Conservation (phyloP, 2,329 filamentous ascomycete genomes). For the Paecilomyces dactylethromorphus region DNA sequence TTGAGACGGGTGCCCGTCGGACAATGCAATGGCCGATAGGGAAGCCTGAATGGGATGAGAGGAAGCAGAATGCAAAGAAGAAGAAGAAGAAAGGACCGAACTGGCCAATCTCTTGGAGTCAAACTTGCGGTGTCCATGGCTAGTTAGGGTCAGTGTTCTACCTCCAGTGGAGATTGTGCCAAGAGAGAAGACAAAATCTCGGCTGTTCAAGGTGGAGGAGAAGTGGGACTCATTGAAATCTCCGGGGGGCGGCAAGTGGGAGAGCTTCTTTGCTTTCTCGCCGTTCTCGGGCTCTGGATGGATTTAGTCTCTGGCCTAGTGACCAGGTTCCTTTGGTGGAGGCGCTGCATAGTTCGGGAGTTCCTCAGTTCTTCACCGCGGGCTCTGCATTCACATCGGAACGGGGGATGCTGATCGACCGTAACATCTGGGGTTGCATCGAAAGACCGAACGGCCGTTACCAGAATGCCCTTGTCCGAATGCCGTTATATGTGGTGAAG, state of each 20-base stretch:
- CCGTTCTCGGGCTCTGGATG: not conserved
- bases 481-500: not conserved
- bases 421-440: not conserved
- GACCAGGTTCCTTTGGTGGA: not conserved
- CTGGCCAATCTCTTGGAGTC: not conserved
- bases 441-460: not conserved
- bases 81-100: not conserved
- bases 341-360: not conserved
- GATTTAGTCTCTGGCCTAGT: not conserved
- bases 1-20: not conserved
- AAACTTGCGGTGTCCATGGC: not conserved
- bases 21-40: not conserved
- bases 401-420: not conserved
- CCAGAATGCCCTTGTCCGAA: not conserved
- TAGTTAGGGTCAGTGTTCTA: not conserved
- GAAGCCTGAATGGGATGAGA: not conserved
- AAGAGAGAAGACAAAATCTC: not conserved
- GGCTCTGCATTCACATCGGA: not conserved
- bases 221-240: not conserved
- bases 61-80: not conserved
- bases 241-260: not conserved
- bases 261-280: not conserved
- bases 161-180: not conserved
- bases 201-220: not conserved
- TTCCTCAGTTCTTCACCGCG: not conserved